Base-by-base conservation (phyloP, 1,139 yeast species). In the Suhomyces taliae region DNA sequence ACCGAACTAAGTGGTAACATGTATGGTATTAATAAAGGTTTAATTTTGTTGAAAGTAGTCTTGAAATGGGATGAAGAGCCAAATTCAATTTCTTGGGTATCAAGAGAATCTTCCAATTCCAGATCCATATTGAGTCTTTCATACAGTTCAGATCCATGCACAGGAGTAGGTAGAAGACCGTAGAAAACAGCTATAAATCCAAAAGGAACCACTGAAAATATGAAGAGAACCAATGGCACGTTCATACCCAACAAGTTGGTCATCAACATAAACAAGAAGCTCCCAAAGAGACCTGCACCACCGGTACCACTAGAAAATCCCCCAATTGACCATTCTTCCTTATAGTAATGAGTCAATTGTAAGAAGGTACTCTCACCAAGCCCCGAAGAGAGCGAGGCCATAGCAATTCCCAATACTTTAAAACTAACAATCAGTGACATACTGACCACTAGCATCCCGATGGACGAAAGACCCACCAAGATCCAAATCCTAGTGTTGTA, bases 271-370 rank as follows among this genome's bases (percentile, higher is more conserved):
- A 70, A 74, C 34, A 69, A 46, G 48, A 73, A 73, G 57, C 95
- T 84, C 0, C 98, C 99, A 19, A 82, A 78, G 3, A 91, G 65
- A 0, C 98, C 98, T 0, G 99, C 98, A 10, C 90, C 95, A 0
- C 98, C 98, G 0, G 98, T 93, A 0, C 99, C 99, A 11, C 90
- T 80, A 34, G 96, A 87, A 80, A 95, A 93, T 0, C 96, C 97
- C 41, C 87, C 83, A 40, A 93, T 72, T 3, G 96, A 76, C 42
- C 56, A 47, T 15, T 67, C 62, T 33, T 76, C 76, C 15, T 74
- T 74, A 58, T 79, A 85, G 56, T 70, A 81, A 62, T 90, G 96
- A 0, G 97, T 88, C 63, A 93, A 70, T 62, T 88, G 96, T 42
- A 93, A 67, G 55, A 91, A 93, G 0, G 97, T 87, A 14, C 88